Conservation (phyloP, 2,329 filamentous ascomycete species). For the Alternaria gansuensis region DNA sequence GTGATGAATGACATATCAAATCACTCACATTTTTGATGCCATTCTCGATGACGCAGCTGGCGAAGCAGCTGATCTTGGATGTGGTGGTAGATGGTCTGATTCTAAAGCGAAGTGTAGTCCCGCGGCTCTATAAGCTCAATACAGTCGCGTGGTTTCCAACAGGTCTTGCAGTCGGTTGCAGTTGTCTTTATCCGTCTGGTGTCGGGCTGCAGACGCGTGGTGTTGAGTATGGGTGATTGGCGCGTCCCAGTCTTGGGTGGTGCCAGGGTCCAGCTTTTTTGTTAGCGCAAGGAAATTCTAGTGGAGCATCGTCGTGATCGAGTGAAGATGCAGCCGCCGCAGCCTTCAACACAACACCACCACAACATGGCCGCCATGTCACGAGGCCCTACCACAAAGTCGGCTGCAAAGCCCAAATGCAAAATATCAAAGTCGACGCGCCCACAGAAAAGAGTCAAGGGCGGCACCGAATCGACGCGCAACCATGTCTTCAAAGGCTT, state of each 20-base stretch:
- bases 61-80: not conserved
- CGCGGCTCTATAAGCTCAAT: not conserved
- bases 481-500: conserved; percentile 93
- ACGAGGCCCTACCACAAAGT: conserved; percentile 42
- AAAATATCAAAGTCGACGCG: conserved; percentile 39
- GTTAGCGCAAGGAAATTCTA: conserved; percentile 41
- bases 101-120: not conserved
- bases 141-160: not conserved
- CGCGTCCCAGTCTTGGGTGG: conserved; percentile 24
- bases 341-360: conserved; percentile 14
- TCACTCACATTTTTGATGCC: conserved; percentile 64
- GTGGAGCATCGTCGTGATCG: conserved; percentile 36
- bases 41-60: conserved; percentile 47
- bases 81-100: not conserved
- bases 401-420: conserved; percentile 26
- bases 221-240: conserved; percentile 26
- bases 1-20: not conserved
- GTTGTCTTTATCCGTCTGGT: not conserved
- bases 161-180: not conserved
- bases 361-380: conserved; percentile 57
- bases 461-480: conserved; percentile 76
- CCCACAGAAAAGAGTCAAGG: conserved; percentile 71
- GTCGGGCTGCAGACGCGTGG: conserved; percentile 22
- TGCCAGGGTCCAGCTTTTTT: conserved; percentile 34
- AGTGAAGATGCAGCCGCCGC: conserved; percentile 16